Conservation (phyloP, 192 early-diverging fungal genomes). For the Dimargaris xerosporica region DNA sequence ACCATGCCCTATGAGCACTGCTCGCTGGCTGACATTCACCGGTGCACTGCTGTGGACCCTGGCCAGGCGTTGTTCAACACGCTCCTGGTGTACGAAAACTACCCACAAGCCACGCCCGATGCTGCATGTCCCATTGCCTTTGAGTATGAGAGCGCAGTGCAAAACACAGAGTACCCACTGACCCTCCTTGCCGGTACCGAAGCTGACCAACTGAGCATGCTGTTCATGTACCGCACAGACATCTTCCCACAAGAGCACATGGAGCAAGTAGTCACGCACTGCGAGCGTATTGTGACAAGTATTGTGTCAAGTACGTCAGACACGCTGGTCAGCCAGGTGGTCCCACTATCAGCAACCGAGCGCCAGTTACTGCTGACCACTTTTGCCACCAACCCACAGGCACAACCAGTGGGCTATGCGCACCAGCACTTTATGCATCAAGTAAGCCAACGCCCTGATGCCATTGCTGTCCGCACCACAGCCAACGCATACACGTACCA, state of each 20-base stretch:
- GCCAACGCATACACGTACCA: background rate
- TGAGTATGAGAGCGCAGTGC: background rate
- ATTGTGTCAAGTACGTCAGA: background rate
- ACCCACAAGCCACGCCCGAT: background rate
- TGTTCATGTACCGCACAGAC: background rate
- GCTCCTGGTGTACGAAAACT: constrained; percentile 5
- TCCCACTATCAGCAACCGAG: background rate
- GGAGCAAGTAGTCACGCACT: background rate
- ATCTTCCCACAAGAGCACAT: background rate
- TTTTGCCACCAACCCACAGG: background rate
- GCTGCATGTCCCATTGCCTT: background rate
- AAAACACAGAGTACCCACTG: background rate
- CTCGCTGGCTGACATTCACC: background rate
- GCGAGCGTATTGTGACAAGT: background rate
- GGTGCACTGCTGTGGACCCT: background rate
- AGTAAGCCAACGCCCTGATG: background rate
- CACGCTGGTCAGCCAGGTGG: background rate
- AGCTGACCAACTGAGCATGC: background rate
- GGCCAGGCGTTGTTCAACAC: background rate
- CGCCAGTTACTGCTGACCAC: background rate
- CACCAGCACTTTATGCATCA: background rate
- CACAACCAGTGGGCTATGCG: background rate
- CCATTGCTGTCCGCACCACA: background rate
- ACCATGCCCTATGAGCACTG: background rate
- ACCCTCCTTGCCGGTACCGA: background rate